Evolutionary conservation across 805 yeast genomes (phyloP), one percentile per base, ranked within the genome.

Genomic region (Brettanomyces bruxellensis): DNA sequence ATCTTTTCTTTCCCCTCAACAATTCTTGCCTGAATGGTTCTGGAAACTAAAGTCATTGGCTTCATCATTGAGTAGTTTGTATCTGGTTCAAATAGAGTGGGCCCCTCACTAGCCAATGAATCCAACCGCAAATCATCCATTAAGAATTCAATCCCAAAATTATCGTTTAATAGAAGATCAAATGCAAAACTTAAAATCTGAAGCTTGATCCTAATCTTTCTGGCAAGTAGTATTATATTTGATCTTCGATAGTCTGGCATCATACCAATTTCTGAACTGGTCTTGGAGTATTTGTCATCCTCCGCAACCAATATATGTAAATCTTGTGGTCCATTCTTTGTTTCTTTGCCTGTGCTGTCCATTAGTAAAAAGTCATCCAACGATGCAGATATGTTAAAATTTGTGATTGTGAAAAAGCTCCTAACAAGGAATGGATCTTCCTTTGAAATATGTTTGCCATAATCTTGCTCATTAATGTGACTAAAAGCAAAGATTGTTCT

Each of bases 41-140:
- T 55, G 7, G 54, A 13, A 1, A 55, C 36, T 12, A 53, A 30
- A 6, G 50, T 49, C 14, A 55, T 30, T 3, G 55, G 46, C 42
- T 60, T 57, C 30, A 50, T 52, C 3, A 50, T 47, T 4, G 41
- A 37, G 12, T 43, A 45, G 3, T 45, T 40, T n/a, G 47, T 32
- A 7, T 46, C 28, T 22, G 41, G 11, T 6, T 47, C 54, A 45
- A 58, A 59, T n/a, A 61, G 45, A 2, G 63, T 56, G 3, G 53
- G 48, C 22, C 53, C 34, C 35, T 55, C 58, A 45, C 55, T 58
- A 5, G 58, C 48, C 5, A 52, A 45, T 4, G 64, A 56, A 49
- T 61, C 65, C 9, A 59, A 14, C 3, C 57, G 43, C 2, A 55
- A 45, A 47, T 62, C 66, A 42, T 59, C 62, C 9, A 58, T 14